Evolutionary conservation across 768 basidiomycete genomes (phyloP), one percentile per base, ranked within the genome.

Genomic region (Pulveroboletus sp.): DNA sequence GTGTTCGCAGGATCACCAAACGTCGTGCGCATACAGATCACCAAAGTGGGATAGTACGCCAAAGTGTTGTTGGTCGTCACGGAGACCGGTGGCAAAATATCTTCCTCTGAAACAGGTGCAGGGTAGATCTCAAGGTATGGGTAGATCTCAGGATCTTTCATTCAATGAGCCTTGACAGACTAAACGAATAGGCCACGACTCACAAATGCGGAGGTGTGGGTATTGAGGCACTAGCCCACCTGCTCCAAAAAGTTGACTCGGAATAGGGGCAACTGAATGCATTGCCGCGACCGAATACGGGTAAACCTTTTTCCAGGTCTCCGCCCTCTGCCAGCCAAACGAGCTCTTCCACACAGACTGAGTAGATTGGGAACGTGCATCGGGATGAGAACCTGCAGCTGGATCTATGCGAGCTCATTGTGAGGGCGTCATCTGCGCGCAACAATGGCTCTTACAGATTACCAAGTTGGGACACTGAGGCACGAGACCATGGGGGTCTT

Each of bases 51-150:
- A 50, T 73, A 72, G n/a, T 33, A 29, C 31, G 58, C 40, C n/a
- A 49, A 38, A 14, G 29, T 40, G 12, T 19, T 13, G 8, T 14
- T 11, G 20, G 49, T 43, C 20, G 25, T 21, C 17, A 51, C 27
- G 16, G 47, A 32, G 17, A 50, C 40, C 19, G 45, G 40, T 17
- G 40, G 40, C 21, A 34, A 33, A 10, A 34, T 17, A 36, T 45
- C 43, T 17, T 52, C 51, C 32, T 47, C 33, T 16, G 33, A 10
- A n/a, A 5, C 24, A 20, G 46, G 45, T 24, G 61, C 19, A 29
- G 76, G 76, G 54, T 77, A 77, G 6, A 76, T 59, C 29, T 70
- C 67, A 34, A 72, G 57, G 53, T 64, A 50, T 13, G 78, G 76
- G 53, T 78, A 78, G 9, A 55, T 55, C 19, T 64, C 49, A 17